These are phyloP conservation scores for Pythium insidiosum DNA, from an alignment of 352 stramenopile genomes.

Conservation along the genomic window DNA sequence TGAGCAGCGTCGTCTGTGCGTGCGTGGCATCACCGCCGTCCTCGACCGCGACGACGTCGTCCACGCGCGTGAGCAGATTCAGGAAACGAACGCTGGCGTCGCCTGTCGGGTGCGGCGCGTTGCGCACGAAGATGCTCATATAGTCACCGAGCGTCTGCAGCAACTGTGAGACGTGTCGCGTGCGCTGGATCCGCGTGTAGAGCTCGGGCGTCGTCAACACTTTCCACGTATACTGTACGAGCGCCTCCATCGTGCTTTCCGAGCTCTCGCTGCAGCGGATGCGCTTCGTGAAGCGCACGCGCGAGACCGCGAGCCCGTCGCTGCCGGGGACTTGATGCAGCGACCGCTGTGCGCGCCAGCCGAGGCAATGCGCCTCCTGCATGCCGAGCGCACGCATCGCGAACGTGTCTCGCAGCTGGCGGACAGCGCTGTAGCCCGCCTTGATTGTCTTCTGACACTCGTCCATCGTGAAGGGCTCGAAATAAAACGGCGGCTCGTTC, in stretches of 20 bases:
- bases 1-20: slow-evolving; percentile 8
- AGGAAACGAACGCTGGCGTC: slow-evolving; percentile 7
- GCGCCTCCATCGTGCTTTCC: not conserved
- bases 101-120: slow-evolving; percentile 5
- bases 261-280: not conserved
- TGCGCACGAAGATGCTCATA: slow-evolving; percentile 5
- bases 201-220: slow-evolving; percentile 3
- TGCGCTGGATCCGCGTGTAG: slow-evolving; percentile 12
- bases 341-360: slow-evolving; percentile 10
- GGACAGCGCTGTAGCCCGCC: not conserved
- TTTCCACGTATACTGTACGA: slow-evolving; percentile 3
- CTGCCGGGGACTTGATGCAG: slow-evolving; percentile 1
- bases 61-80: slow-evolving; percentile 4
- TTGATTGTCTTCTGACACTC: slow-evolving; percentile 5
- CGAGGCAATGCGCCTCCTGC: slow-evolving; percentile 8
- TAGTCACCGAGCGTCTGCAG: slow-evolving; percentile 6
- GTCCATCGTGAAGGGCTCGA: slow-evolving; percentile 8
- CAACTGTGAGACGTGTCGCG: slow-evolving; percentile 7
- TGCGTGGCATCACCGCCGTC: not conserved
- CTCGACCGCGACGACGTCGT: slow-evolving; percentile 1
- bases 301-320: not conserved
- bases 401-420: slow-evolving; percentile 6
- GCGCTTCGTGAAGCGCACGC: slow-evolving; percentile 13
- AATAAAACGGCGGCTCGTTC: slow-evolving; percentile 13
- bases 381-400: slow-evolving; percentile 5